These are phyloP conservation scores for Penicillium polonicum DNA, from an alignment of 2,329 filamentous ascomycete genomes.

Conservation along the genomic window DNA sequence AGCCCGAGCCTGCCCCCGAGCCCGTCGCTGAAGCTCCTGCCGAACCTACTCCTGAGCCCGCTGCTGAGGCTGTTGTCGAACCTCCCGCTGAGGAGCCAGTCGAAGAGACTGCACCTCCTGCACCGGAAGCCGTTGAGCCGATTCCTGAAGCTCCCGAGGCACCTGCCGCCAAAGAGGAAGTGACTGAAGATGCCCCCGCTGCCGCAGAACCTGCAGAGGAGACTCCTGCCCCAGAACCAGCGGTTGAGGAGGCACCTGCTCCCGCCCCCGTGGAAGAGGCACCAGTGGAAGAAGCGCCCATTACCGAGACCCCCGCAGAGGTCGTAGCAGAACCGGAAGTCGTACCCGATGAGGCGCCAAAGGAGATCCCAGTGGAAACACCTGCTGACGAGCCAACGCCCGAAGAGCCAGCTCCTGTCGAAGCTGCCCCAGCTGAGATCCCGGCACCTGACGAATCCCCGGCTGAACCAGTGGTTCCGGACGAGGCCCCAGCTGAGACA, in stretches of 20 bases:
- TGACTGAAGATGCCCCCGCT: conserved; percentile 10
- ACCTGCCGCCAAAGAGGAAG: conserved; percentile 16
- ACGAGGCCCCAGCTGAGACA: conserved; percentile 5
- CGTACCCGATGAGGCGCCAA: conserved; percentile 7
- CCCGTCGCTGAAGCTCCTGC: conserved; percentile 2
- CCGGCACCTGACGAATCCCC: conserved; percentile 11
- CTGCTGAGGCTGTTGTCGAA: conserved; percentile 15
- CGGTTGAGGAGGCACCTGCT: conserved; percentile 5
- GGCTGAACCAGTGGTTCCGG: conserved; percentile 8
- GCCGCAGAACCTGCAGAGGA: conserved; percentile 15
- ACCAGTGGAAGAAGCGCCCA: conserved; percentile 12
- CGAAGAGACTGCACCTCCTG: conserved; percentile 11
- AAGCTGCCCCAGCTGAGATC: conserved; percentile 9
- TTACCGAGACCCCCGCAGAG: neutral
- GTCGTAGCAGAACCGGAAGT: conserved; percentile 5
- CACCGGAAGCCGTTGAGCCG: conserved; percentile 4
- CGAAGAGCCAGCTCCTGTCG: conserved; percentile 8
- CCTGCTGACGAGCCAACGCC: conserved; percentile 2
- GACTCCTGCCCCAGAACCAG: conserved; percentile 2
- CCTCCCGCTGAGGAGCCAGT: conserved; percentile 15
- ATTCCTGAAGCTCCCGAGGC: conserved; percentile 7
- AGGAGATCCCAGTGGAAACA: conserved; percentile 3
- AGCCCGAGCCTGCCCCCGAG: neutral
- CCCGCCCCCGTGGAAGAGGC: conserved; percentile 17
- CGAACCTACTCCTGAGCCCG: conserved; percentile 10